Base-by-base conservation (phyloP, 2,329 filamentous ascomycete genomes). In the Tolypocladium inflatum region DNA sequence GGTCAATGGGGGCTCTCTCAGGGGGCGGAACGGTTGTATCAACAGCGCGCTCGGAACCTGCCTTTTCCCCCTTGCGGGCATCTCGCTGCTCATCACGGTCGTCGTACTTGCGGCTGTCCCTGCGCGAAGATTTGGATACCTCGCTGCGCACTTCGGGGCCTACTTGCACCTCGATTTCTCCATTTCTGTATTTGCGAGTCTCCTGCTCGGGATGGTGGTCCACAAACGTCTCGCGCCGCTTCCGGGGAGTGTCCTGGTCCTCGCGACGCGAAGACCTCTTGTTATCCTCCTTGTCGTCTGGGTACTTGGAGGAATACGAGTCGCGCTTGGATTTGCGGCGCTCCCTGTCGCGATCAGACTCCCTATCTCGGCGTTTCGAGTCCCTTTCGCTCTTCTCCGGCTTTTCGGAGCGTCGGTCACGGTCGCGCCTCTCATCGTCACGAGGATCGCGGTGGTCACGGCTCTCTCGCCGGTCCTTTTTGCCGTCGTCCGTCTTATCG, bases 1-100 rank as follows among this genome's bases (percentile, higher is more conserved):
- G 81, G 68, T 86, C 79, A 65, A 81, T 68, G 55, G 68, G 65
- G n/a, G 67, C 64, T 59, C 64, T 64, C 59, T 67, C 63, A 30
- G 60, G 59, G 56, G 67, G 63, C 58, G 66, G 60, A 26, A 45
- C 54, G 65, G 60, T 56, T 63, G 59, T 62, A 65, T 63, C 56
- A 66, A 45, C 59, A 63, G 59, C 64, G 55, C 56, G 56, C 60
- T 66, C 55, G 64, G 57, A 61, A 66, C 57, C 55, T 68, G 63
- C 67, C 65, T 69, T 65, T 63, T 64, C 65, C 59, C 65, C 60
- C 58, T 60, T 64, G 54, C 63, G 63, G 43, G 63, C 60, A 52
- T 66, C 61, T 57, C 68, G 66, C 53, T 61, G 68, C 33, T 70
- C 69, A 19, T 70, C 63, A 9, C 60, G 64, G 56, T 59, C 59